Evolutionary conservation across 1,284 basidiomycete genomes (phyloP), one percentile per base, ranked within the genome.

Genomic region (Mycosarcoma mackinlayi): DNA sequence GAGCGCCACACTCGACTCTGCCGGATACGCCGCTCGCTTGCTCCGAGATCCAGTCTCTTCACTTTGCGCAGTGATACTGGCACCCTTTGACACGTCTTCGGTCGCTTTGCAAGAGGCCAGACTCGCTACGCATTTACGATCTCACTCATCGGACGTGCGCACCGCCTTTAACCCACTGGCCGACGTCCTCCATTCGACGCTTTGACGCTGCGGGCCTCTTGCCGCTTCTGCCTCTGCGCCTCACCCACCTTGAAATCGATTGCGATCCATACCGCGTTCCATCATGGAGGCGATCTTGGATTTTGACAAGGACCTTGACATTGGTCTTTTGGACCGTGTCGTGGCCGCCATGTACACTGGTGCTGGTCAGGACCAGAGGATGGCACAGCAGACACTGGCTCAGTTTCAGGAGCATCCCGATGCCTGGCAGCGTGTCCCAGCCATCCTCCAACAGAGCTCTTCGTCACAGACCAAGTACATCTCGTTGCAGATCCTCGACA

Each of bases 321-420:
- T 81, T 23, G 75, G 63, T 54, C 78, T 81, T 10, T 46, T 82
- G n/a, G 80, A 82, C 71, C 75, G 71, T 39, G 76, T 82, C 58
- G 80, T 80, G 18, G 62, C 56, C 19, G 80, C 75, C 47, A 82
- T 82, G 80, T 81, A 70, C 56, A 75, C 76, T 9, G 74, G 76
- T 38, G 46, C 66, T 3, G 78, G 80, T 18, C 53, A 64, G 25
- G 77, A 80, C 35, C 79, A 81, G 65, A 73, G 70, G 37, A 68
- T 77, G 72, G 79, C 79, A 6, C 77, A 79, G 62, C 77, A 80
- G 49, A 74, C 75, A 27, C 71, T 81, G 21, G 76, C 78, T 10
- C 94, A 96, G 83, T 92, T 99, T 81, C 94, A 98, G 75, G 96
- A 98, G 73, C 88, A 93, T 84, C 92, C 93, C n/a, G 96, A 98